phyloP scores from a whole-genome alignment of 2,329 filamentous ascomycete genomes.

The Aspergillus fumigatus region DNA sequence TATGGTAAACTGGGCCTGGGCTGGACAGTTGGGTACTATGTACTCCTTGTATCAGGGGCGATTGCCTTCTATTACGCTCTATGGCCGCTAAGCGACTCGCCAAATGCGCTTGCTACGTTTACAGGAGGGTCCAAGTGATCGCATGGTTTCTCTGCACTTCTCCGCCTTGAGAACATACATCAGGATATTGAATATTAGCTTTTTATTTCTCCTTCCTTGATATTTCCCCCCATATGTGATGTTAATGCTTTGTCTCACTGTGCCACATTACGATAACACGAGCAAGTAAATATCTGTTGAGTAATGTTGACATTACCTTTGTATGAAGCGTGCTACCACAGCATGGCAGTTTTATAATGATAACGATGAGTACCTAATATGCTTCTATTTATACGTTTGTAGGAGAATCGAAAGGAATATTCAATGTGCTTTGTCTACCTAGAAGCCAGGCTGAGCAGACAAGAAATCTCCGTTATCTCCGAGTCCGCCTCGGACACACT shows the following conservation, averaged over 20 bases:
- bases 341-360: not conserved
- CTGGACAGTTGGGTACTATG: slow-evolving; percentile 79
- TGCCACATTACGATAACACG: not conserved
- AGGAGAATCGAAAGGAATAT: not conserved
- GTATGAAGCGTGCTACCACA: not conserved
- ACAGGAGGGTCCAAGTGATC: slow-evolving; percentile 3
- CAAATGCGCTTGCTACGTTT: slow-evolving; percentile 34
- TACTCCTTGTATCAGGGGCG: slow-evolving; percentile 67
- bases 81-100: slow-evolving; percentile 64
- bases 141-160: not conserved
- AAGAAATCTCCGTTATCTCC: slow-evolving; percentile 16
- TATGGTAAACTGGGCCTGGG: slow-evolving; percentile 35
- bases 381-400: not conserved
- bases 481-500: slow-evolving; percentile 10
- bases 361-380: not conserved
- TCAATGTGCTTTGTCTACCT: too few species aligned
- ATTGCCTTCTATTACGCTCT: slow-evolving; percentile 66
- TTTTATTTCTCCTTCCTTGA: not conserved
- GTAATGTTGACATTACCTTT: not conserved
- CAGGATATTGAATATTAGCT: not conserved
- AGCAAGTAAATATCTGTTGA: not conserved
- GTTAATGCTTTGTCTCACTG: not conserved
- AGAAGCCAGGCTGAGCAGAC: too few species aligned
- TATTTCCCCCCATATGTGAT: not conserved
- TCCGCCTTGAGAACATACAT: not conserved